A percentile compares a stretch with the other conserved stretches of the same genome.
Conservation (phyloP, 2,329 filamentous ascomycete species). For the Dactylonectria macrodidyma region DNA sequence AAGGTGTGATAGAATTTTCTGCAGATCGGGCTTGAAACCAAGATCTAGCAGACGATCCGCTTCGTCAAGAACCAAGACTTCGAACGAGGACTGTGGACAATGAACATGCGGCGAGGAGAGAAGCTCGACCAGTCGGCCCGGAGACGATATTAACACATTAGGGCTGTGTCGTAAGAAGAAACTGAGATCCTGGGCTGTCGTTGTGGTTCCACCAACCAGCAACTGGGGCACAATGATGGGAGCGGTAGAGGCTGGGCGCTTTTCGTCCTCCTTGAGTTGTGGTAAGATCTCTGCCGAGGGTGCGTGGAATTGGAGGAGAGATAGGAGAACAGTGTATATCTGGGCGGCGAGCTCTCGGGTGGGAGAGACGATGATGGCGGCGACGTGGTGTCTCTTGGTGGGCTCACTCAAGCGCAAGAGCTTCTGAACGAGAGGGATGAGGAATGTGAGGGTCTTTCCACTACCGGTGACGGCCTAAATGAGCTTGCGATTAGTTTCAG, state of each 20-base stretch:
- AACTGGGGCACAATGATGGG: conserved; percentile 85
- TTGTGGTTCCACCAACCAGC: conserved; percentile 84
- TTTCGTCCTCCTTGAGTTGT: conserved; percentile 68
- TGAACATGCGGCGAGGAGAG: conserved; percentile 90
- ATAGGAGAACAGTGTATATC: conserved; percentile 85
- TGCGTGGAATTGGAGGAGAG: conserved; percentile 85
- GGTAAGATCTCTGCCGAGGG: conserved; percentile 79
- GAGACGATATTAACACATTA: conserved; percentile 92
- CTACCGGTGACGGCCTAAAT: conserved; percentile 86
- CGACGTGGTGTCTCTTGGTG: conserved; percentile 90
- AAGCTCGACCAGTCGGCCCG: conserved; percentile 89
- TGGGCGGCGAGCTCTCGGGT: conserved; percentile 92
- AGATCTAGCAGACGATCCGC: conserved; percentile 93
- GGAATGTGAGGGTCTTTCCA: conserved; percentile 89
- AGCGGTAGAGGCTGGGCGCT: conserved; percentile 62
- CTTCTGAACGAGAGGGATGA: conserved; percentile 87
- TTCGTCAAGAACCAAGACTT: conserved; percentile 93
- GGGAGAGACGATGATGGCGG: conserved; percentile 91
- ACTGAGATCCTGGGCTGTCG: conserved; percentile 88
- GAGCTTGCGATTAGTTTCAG: conserved; percentile 9
- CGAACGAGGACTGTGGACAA: conserved; percentile 89
- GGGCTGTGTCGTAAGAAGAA: conserved; percentile 87
- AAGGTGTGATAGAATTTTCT: conserved; percentile 85
- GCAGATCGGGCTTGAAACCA: conserved; percentile 92
- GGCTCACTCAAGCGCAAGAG: conserved; percentile 85